Evolutionary conservation across 306 rosid species (phyloP).

Genomic region (Hippophae tibetana): DNA sequence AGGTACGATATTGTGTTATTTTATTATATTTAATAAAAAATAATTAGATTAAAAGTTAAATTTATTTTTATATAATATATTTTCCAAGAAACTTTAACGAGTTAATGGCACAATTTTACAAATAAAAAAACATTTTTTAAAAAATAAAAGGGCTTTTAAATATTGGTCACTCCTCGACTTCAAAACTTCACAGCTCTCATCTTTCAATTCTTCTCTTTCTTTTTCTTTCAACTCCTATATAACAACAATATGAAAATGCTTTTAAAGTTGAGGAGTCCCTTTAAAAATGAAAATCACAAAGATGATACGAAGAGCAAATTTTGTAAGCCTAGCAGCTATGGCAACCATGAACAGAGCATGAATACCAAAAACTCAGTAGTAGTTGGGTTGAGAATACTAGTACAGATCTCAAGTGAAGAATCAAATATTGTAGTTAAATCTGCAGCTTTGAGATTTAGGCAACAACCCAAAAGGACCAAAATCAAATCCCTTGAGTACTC

Average conservation of each 20-base stretch:
- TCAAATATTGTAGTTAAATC: constrained; percentile 31
- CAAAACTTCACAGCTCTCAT: not conserved
- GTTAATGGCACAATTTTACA: no score
- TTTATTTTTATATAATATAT: no score
- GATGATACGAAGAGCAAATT: not conserved
- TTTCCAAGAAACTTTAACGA: no score
- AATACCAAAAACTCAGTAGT: not conserved
- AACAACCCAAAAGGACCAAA: not conserved
- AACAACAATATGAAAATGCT: constrained; percentile 1
- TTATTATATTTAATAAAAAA: no score
- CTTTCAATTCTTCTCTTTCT: not conserved
- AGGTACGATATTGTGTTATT: no score
- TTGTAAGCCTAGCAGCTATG: not conserved
- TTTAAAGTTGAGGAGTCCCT: constrained; percentile 10
- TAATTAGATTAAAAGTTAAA: no score
- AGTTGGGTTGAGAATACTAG: constrained; percentile 36
- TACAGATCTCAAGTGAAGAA: constrained; percentile 16
- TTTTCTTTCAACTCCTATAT: not conserved
- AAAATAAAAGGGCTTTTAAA: not conserved
- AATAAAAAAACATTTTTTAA: no score
- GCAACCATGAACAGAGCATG: no score
- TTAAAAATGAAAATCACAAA: constrained; percentile 4
- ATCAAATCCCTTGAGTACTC: not conserved
- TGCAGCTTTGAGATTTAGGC: constrained; percentile 13
- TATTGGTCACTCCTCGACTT: not conserved